phyloP scores from a whole-genome alignment of 2,329 filamentous ascomycete genomes.

The Colletotrichum abscissum region DNA sequence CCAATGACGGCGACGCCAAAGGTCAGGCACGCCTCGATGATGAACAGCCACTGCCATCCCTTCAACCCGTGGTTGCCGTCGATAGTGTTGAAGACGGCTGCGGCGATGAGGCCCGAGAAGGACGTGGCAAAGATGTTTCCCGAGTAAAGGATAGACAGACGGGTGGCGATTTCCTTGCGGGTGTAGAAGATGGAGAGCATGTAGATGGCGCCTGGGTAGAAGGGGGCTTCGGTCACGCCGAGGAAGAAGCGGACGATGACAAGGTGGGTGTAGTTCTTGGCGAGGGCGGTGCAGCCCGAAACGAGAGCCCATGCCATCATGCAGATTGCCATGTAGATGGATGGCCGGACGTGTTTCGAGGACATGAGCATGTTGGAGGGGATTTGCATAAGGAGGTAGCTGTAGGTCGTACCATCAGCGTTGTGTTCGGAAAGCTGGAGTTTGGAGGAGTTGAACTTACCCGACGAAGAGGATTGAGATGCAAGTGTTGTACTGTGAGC shows the following conservation, averaged over 20 bases:
- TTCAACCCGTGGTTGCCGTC: conserved; percentile 41
- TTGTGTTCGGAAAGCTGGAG: background rate
- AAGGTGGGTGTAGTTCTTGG: conserved; percentile 54
- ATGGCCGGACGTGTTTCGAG: conserved; percentile 46
- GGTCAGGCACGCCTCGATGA: conserved; percentile 45
- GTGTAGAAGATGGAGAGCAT: conserved; percentile 67
- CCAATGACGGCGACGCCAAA: conserved; percentile 44
- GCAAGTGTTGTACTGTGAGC: conserved; percentile 60
- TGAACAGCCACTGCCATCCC: conserved; percentile 48
- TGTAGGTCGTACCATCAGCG: background rate
- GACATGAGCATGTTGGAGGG: conserved; percentile 59
- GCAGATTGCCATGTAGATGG: conserved; percentile 43
- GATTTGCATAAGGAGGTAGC: conserved; percentile 59
- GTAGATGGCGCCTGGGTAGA: conserved; percentile 48
- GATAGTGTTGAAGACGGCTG: conserved; percentile 50
- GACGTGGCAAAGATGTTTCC: conserved; percentile 49
- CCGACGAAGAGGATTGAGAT: conserved; percentile 64
- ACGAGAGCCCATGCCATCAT: conserved; percentile 56
- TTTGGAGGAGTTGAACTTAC: conserved; percentile 38
- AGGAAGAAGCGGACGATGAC: conserved; percentile 55
- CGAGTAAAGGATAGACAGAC: conserved; percentile 58
- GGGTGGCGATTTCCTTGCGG: conserved; percentile 56
- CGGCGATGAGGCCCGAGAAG: conserved; percentile 57
- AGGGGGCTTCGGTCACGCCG: conserved; percentile 53
- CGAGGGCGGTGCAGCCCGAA: conserved; percentile 52